Evolutionary conservation across 805 yeast species (phyloP), one percentile per base, ranked within the genome.

Genomic region (Saturnispora bothae): DNA sequence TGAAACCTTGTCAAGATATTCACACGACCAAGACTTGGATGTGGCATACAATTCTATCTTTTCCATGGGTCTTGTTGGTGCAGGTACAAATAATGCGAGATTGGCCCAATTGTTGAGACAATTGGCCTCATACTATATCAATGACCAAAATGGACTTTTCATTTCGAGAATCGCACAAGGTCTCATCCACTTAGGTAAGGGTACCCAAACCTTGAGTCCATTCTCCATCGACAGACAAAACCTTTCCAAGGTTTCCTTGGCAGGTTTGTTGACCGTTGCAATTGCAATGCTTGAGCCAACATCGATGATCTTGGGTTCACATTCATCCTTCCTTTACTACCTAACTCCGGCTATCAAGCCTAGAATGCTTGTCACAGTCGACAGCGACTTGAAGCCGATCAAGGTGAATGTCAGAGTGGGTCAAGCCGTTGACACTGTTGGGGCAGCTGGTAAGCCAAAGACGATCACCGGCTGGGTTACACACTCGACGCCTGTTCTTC

Each of bases 391-490:
- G 59, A 76, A 86, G 49, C 96, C 96, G 27, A 64, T 92, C 45
- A 89, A 89, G 66, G 97, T 92, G 8, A 89, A 85, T 48, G 98
- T 92, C 8, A 75, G 99, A 56, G 97, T 92, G 22, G 99, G 99
- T 45, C 96, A 89, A 64, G 97, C 98, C 5, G 97, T 92, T 21
- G 98, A 92, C 57, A 85, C 88, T 28, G 97, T 92, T 45, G 99
- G 98, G 25, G 97, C 89, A 60, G 99, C 97, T 0, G 99, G 99
- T 65, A 85, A 84, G 51, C 99, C 98, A 34, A 92, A 92, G 68
- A 88, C 96, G 10, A 92, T 92, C 34, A 92, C 99, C 4, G 99
- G 99, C 27, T 92, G 98, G 98, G 97, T 92, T 16, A 92, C 99
- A 1, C 98, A 92, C 54, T 83, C 92, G 4, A 92, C 99, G 0